Percentiles rank a stretch among this genome's conserved stretches.
These are phyloP conservation scores for Euphrasia confusa DNA, from an alignment of 257 asterid genomes.

Conservation along the genomic window DNA sequence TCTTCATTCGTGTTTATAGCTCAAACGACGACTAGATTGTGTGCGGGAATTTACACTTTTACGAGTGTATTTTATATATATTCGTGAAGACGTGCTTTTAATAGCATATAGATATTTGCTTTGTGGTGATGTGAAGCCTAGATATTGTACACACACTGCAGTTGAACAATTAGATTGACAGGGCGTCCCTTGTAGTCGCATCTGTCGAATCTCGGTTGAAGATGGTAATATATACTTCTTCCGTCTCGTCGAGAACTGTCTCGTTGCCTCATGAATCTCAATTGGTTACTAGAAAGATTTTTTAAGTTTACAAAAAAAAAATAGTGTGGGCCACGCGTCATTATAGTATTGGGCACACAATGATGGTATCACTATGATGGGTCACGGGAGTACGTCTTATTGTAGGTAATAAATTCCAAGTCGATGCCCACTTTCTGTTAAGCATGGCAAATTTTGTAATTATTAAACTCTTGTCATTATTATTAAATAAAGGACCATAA, in stretches of 20 bases:
- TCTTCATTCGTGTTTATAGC: constrained; percentile 19
- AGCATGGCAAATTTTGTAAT: constrained; percentile 1
- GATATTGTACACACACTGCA: too few relatives aligned
- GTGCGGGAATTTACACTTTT: background rate
- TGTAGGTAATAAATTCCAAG: constrained; percentile 6
- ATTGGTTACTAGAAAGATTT: too few relatives aligned
- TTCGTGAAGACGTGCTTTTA: background rate
- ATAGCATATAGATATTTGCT: background rate
- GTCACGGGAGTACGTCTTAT: too few relatives aligned
- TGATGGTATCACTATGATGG: constrained; percentile 14
- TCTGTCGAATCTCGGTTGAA: too few relatives aligned
- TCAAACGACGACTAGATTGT: constrained; percentile 6
- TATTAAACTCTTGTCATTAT: constrained; percentile 5
- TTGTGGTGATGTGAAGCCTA: too few relatives aligned
- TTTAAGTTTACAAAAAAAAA: too few relatives aligned
- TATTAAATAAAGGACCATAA: background rate
- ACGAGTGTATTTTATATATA: background rate
- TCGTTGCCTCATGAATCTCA: too few relatives aligned
- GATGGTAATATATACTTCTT: too few relatives aligned
- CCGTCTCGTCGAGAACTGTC: too few relatives aligned
- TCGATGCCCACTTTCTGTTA: constrained; percentile 5
- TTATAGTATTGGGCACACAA: constrained; percentile 2
- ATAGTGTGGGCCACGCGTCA: background rate
- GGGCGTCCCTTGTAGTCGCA: too few relatives aligned
- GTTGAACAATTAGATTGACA: too few relatives aligned